Percentiles rank a stretch among this genome's conserved stretches.
Evolutionary conservation across 805 yeast genomes (phyloP).

Genomic region (Metschnikowia similis): DNA sequence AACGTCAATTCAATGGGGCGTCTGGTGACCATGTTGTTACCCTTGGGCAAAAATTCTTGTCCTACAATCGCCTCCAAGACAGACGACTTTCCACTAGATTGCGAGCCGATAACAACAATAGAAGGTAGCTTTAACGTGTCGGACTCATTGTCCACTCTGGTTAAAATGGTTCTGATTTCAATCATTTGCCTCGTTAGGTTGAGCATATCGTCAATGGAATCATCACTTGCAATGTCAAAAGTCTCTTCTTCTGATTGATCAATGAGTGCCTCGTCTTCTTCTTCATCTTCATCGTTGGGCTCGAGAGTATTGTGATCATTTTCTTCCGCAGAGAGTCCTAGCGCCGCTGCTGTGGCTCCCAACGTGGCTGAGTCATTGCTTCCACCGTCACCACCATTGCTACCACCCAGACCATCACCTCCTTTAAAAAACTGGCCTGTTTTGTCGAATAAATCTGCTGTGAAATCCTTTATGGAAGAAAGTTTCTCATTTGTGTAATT

Average conservation of each 20-base stretch:
- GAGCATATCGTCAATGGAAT: slow-evolving; percentile 75
- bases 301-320: slow-evolving; percentile 28
- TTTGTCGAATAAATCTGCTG: slow-evolving; percentile 50
- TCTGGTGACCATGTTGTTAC: slow-evolving; percentile 96
- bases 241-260: slow-evolving; percentile 33
- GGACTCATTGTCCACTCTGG: slow-evolving; percentile 62
- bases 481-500: slow-evolving; percentile 65
- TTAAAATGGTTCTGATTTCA: slow-evolving; percentile 79
- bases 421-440: slow-evolving; percentile 42
- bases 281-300: slow-evolving; percentile 25
- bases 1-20: slow-evolving; percentile 94
- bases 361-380: slow-evolving; percentile 38
- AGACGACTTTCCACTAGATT: slow-evolving; percentile 94
- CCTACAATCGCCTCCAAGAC: slow-evolving; percentile 96
- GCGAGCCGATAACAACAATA: slow-evolving; percentile 95
- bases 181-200: slow-evolving; percentile 94
- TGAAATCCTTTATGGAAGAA: slow-evolving; percentile 56
- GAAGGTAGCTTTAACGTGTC: slow-evolving; percentile 84
- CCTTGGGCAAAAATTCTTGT: slow-evolving; percentile 96
- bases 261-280: slow-evolving; percentile 46
- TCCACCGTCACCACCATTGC: slow-evolving; percentile 24
- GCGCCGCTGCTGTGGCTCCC: slow-evolving; percentile 55
- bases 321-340: slow-evolving; percentile 36
- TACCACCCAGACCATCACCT: slow-evolving; percentile 15
- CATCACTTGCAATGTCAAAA: slow-evolving; percentile 44